phyloP scores from a whole-genome alignment of 805 yeast species.

The Candida methanosorbosa region DNA sequence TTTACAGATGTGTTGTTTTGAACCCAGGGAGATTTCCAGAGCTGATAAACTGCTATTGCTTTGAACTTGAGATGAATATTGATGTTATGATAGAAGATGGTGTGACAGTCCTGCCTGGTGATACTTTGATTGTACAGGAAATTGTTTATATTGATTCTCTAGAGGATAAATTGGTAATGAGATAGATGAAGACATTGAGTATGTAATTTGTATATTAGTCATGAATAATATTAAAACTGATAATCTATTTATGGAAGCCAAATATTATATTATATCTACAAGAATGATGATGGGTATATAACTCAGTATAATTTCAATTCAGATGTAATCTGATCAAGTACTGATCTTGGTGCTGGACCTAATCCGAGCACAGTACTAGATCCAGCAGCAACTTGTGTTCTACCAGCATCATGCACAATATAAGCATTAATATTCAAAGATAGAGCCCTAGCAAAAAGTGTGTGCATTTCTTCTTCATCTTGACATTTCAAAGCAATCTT shows the following conservation, averaged over 20 bases:
- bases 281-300: constrained; percentile 1
- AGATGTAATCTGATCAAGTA: constrained; percentile 76
- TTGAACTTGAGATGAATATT: constrained; percentile 37
- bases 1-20: constrained; percentile 35
- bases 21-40: constrained; percentile 20
- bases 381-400: constrained; percentile 95
- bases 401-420: constrained; percentile 91
- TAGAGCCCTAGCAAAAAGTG: constrained; percentile 72
- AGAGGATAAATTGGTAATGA: constrained; percentile 31
- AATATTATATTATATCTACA: constrained; percentile 1
- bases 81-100: constrained; percentile 23
- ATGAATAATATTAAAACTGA: too few relatives aligned
- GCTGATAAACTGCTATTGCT: constrained; percentile 37
- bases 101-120: constrained; percentile 30
- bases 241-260: too few relatives aligned
- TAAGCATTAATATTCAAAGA: constrained; percentile 70
- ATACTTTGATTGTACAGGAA: constrained; percentile 34
- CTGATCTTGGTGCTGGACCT: constrained; percentile 89
- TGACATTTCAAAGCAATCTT: constrained; percentile 79
- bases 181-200: constrained; percentile 1
- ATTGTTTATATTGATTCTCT: constrained; percentile 34
- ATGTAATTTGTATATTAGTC: neutral
- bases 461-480: constrained; percentile 61
- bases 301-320: constrained; percentile 60
- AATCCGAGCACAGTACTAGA: constrained; percentile 93